phyloP scores from a whole-genome alignment of 1,139 yeast genomes.

The Pichia sp. region DNA sequence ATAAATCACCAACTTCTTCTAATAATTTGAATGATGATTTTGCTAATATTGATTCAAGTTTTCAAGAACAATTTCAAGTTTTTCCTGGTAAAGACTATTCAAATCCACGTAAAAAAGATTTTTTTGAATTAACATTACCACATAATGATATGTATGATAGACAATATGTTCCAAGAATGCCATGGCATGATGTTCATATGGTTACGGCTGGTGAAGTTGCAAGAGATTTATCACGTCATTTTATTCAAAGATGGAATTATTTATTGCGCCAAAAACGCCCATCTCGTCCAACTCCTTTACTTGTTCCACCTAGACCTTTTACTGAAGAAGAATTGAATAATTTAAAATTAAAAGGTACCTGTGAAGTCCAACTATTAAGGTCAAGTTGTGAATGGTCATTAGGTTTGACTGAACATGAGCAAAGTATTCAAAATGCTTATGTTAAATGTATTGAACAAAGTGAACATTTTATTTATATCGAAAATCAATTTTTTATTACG shows the following conservation, averaged over 20 bases:
- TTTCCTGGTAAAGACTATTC: slow-evolving; percentile 98
- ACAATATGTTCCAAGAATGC: slow-evolving; percentile 81
- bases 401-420: slow-evolving; percentile 79
- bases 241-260: slow-evolving; percentile 97
- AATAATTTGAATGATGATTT: neutral
- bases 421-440: slow-evolving; percentile 90
- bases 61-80: slow-evolving; percentile 43
- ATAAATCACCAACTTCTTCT: neutral
- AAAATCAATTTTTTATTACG: slow-evolving; percentile 80
- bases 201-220: slow-evolving; percentile 94
- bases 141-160: slow-evolving; percentile 93
- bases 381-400: slow-evolving; percentile 92
- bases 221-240: slow-evolving; percentile 86
- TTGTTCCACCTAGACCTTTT: slow-evolving; percentile 89
- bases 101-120: slow-evolving; percentile 89
- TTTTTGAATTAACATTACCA: slow-evolving; percentile 73
- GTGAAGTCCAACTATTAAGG: slow-evolving; percentile 85
- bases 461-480: slow-evolving; percentile 89
- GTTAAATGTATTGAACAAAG: slow-evolving; percentile 85
- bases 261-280: slow-evolving; percentile 89
- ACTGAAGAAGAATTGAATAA: slow-evolving; percentile 61
- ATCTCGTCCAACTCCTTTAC: slow-evolving; percentile 83
- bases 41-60: slow-evolving; percentile 6
- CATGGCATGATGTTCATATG: slow-evolving; percentile 99
- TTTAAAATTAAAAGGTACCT: slow-evolving; percentile 71